Evolutionary conservation across 768 basidiomycete genomes (phyloP).

Genomic region (Lactarius hengduanensis): DNA sequence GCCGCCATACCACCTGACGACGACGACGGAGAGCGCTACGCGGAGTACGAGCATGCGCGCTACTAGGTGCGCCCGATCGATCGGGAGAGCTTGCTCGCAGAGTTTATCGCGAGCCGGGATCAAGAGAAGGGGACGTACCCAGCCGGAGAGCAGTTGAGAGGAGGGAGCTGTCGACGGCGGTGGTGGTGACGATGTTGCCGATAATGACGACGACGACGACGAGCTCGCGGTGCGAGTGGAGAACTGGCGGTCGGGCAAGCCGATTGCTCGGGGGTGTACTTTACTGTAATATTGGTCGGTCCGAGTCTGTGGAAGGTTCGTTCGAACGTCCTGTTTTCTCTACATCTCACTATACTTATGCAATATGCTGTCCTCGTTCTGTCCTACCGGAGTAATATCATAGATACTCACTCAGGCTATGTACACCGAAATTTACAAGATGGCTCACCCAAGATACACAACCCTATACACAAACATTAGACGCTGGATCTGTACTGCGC

Average conservation of each 20-base stretch:
- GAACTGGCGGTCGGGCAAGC: constrained; percentile 31
- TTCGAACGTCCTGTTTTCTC: too few relatives aligned
- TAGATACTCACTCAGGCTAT: too few relatives aligned
- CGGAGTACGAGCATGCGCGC: constrained; percentile 36
- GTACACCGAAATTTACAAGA: too few relatives aligned
- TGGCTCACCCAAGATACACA: too few relatives aligned
- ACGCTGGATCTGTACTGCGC: too few relatives aligned
- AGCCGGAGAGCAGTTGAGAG: constrained; percentile 25
- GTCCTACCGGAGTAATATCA: too few relatives aligned
- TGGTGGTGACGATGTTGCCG: neutral
- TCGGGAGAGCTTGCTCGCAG: constrained; percentile 61
- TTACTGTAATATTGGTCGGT: too few relatives aligned
- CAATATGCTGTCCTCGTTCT: too few relatives aligned
- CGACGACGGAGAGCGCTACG: constrained; percentile 28
- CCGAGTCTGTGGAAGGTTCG: too few relatives aligned
- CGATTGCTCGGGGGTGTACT: constrained; percentile 33
- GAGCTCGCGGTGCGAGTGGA: constrained; percentile 35
- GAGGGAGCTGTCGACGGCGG: neutral
- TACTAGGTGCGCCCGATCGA: constrained; percentile 65
- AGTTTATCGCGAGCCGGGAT: constrained; percentile 54
- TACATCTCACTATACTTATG: too few relatives aligned
- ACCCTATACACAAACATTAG: too few relatives aligned
- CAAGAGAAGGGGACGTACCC: constrained; percentile 61
- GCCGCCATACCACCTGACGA: constrained; percentile 50
- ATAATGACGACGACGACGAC: constrained; percentile 44